Base-by-base conservation (phyloP, 2,329 filamentous ascomycete species). In the Teratosphaeria zuluensis region DNA sequence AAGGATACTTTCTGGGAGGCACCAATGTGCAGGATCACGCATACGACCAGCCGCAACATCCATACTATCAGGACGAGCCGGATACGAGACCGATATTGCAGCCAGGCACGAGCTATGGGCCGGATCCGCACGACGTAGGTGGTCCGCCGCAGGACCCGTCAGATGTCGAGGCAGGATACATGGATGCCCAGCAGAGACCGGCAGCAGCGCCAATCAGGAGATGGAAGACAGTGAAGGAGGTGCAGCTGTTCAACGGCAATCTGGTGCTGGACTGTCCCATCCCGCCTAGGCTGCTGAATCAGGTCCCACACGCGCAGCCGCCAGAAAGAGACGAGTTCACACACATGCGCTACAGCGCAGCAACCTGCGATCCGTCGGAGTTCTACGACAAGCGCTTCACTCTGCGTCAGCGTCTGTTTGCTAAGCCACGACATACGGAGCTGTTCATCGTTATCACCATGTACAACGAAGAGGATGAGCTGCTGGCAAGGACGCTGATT, bases 171-270 rank as follows among this genome's bases (percentile, higher is more conserved):
- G 66, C 61, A 53, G 70, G 69, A 12, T 76, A 74, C 60, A 66
- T 73, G 24, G 76, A 78, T 59, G 71, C 75, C 33, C 73, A 75
- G 12, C 77, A 77, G 61, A 78, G 79, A 57, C 78, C 81, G 21
- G 80, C 78, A 64, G 82, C 79, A 58, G 82, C 78, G 63, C 82
- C 82, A 4, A 85, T 97, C 65, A 87, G 89, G 73, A 83, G 94
- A 72, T 97, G 90, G 89, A 99, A 97, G 80, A 99, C 94, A 0
- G 92, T 99, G 54, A 99, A 97, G 76, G 90, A 96, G 77, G 92
- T 99, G 57, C 69, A 95, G 68, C 77, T 99, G 56, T 99, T 96
- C 80, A 88, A 95, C 65, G 94, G 94, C 63, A 99, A 99, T 75
- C 82, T 99, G 68, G 92, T 99, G 42, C 85, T 99, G 3, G 94